phyloP scores from a whole-genome alignment of 805 yeast species.

The Candida sithepensis region DNA sequence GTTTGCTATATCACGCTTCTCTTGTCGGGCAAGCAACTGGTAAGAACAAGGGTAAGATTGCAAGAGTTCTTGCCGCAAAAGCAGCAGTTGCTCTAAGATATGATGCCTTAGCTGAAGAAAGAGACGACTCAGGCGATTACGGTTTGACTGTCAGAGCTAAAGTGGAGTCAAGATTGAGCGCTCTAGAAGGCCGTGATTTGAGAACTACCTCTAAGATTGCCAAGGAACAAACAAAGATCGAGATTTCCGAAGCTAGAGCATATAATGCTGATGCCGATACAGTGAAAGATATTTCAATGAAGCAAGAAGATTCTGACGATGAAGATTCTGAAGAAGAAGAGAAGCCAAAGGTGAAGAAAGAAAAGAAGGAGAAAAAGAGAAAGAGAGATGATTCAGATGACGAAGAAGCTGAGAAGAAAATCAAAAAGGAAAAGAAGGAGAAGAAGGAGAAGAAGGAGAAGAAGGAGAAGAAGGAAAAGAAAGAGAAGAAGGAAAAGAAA shows the following conservation, averaged over 20 bases:
- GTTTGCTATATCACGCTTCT: slow-evolving; percentile 94
- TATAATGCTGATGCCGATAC: slow-evolving; percentile 97
- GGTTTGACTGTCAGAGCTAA: slow-evolving; percentile 89
- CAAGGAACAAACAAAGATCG: slow-evolving; percentile 83
- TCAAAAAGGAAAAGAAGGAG: background rate
- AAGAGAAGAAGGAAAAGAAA: slow-evolving; percentile 18
- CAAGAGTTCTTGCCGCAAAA: slow-evolving; percentile 97
- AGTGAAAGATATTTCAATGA: slow-evolving; percentile 27
- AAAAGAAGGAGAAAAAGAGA: slow-evolving; percentile 19
- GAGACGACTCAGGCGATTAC: slow-evolving; percentile 92
- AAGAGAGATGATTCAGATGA: too few relatives aligned
- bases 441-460: slow-evolving; percentile 14
- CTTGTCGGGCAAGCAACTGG: slow-evolving; percentile 97
- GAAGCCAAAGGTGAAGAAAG: slow-evolving; percentile 24
- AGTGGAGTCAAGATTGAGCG: slow-evolving; percentile 91
- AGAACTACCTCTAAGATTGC: slow-evolving; percentile 83
- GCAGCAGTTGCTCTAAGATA: slow-evolving; percentile 96
- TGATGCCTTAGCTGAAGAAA: slow-evolving; percentile 95
- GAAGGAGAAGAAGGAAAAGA: background rate
- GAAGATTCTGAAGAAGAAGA: slow-evolving; percentile 28
- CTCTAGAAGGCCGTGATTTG: slow-evolving; percentile 94
- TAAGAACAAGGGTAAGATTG: slow-evolving; percentile 97
- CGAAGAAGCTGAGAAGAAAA: too few relatives aligned
- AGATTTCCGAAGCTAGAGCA: slow-evolving; percentile 76
- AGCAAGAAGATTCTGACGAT: slow-evolving; percentile 28